Percentiles rank a stretch among this genome's conserved stretches.
These are phyloP conservation scores for Phytophthora crassamura DNA, from an alignment of 352 stramenopile genomes.

Conservation along the genomic window DNA sequence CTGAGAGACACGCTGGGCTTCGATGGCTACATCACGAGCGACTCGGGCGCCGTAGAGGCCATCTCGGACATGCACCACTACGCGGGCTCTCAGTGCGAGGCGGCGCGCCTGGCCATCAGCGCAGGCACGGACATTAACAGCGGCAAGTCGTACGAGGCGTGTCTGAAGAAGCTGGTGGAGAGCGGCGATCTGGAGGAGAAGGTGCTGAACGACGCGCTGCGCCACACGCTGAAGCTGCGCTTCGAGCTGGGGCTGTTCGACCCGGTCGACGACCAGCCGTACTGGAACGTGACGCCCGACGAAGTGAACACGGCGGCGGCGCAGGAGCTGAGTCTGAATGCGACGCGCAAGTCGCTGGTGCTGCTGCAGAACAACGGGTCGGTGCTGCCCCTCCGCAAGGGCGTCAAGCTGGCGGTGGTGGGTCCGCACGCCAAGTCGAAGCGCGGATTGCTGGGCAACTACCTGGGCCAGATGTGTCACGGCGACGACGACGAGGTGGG, in stretches of 20 bases:
- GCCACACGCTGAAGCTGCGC: conserved; percentile 77
- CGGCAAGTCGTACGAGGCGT: conserved; percentile 72
- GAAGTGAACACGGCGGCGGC: conserved; percentile 73
- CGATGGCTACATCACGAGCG: conserved; percentile 93
- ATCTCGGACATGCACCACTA: conserved; percentile 82
- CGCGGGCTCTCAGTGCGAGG: conserved; percentile 62
- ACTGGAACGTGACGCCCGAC: conserved; percentile 62
- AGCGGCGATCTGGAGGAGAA: conserved; percentile 54
- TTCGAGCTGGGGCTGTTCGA: conserved; percentile 94
- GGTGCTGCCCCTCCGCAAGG: conserved; percentile 64
- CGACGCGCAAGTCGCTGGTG: conserved; percentile 85
- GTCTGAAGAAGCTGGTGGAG: conserved; percentile 61
- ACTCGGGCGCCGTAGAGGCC: conserved; percentile 91
- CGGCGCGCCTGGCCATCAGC: conserved; percentile 53
- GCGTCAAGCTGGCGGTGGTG: conserved; percentile 63
- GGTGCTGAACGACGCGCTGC: conserved; percentile 60
- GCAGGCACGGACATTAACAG: conserved; percentile 90
- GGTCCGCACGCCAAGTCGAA: conserved; percentile 73
- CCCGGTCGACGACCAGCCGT: conserved; percentile 76
- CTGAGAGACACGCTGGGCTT: conserved; percentile 86
- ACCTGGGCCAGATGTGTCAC: conserved; percentile 65
- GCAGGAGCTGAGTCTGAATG: conserved; percentile 62
- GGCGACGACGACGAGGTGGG: conserved; percentile 59
- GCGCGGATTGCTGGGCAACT: conserved; percentile 77
- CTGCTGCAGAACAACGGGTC: conserved; percentile 91